Evolutionary conservation across 192 early-diverging fungal genomes (phyloP).

Genomic region (Coemansia sp.): DNA sequence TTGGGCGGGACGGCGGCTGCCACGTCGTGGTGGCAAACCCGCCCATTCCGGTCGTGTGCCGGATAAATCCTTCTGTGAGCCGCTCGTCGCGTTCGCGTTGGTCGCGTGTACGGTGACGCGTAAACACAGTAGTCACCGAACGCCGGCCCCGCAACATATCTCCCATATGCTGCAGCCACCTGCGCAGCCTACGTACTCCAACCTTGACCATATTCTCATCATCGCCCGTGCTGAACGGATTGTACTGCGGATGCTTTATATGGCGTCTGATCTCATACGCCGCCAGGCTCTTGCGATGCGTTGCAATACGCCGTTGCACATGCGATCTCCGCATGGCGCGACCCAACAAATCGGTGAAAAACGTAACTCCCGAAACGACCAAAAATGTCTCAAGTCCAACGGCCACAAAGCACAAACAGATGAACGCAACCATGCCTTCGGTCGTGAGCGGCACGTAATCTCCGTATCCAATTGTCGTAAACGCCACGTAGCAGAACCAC

Average conservation of each 20-base stretch:
- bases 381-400: slow-evolving; percentile 53
- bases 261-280: slow-evolving; percentile 55
- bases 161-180: slow-evolving; percentile 10
- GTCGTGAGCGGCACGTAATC: slow-evolving; percentile 40
- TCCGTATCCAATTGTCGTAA: slow-evolving; percentile 56
- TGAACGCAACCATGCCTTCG: slow-evolving; percentile 46
- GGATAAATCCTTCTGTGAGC: slow-evolving; percentile 43
- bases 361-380: slow-evolving; percentile 45
- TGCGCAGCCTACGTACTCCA: slow-evolving; percentile 29
- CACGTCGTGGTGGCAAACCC: slow-evolving; percentile 33
- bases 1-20: slow-evolving; percentile 39
- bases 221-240: slow-evolving; percentile 40
- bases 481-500: slow-evolving; percentile 56
- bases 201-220: slow-evolving; percentile 32
- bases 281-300: slow-evolving; percentile 37
- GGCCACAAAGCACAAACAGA: slow-evolving; percentile 50
- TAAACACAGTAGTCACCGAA: slow-evolving; percentile 12
- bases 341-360: slow-evolving; percentile 38
- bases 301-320: slow-evolving; percentile 43
- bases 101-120: slow-evolving; percentile 11
- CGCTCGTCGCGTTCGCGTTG: slow-evolving; percentile 34
- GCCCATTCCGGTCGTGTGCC: slow-evolving; percentile 44
- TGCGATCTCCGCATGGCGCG: slow-evolving; percentile 29
- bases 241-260: slow-evolving; percentile 55
- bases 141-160: slow-evolving; percentile 21